These are phyloP conservation scores for Aciculosporium take DNA, from an alignment of 2,329 filamentous ascomycete genomes.

Conservation along the genomic window DNA sequence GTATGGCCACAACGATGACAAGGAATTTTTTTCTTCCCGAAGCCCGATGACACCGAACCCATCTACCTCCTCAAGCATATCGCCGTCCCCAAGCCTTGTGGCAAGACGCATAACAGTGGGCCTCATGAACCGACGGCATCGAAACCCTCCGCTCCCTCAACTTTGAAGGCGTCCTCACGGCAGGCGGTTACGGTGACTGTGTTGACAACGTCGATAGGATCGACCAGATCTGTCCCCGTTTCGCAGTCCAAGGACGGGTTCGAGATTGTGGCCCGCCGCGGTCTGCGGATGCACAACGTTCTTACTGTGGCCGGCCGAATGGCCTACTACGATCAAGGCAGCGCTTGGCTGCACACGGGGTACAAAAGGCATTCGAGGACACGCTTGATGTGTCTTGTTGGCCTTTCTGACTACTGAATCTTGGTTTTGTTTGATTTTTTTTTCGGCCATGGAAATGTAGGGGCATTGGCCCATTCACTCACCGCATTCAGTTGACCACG, in stretches of 20 bases:
- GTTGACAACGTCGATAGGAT: slow-evolving; percentile 25
- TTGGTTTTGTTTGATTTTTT: too few species aligned
- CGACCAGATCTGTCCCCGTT: slow-evolving; percentile 18
- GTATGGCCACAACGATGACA: too few species aligned
- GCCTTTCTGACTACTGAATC: too few species aligned
- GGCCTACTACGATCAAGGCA: slow-evolving; percentile 8
- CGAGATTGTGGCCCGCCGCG: slow-evolving; percentile 39
- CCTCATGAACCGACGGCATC: slow-evolving; percentile 16
- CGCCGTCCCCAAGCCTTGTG: too few species aligned
- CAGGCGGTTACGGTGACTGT: slow-evolving; percentile 32
- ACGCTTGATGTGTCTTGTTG: slow-evolving; percentile 18
- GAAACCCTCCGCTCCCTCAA: slow-evolving; percentile 25
- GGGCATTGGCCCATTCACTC: too few species aligned
- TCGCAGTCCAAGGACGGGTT: slow-evolving; percentile 14
- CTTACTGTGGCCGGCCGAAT: slow-evolving; percentile 15
- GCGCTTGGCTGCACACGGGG: slow-evolving; percentile 35
- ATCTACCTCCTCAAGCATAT: too few species aligned
- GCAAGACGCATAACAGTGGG: too few species aligned
- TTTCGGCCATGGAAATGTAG: too few species aligned
- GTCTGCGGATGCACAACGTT: slow-evolving; percentile 30
- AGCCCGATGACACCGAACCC: too few species aligned
- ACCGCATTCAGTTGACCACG: too few species aligned
- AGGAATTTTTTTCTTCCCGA: too few species aligned
- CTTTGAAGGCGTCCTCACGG: slow-evolving; percentile 38
- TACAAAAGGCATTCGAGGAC: too few species aligned